Evolutionary conservation across 768 basidiomycete species (phyloP), one percentile per base, ranked within the genome.

Genomic region (Tulasnella calospora): DNA sequence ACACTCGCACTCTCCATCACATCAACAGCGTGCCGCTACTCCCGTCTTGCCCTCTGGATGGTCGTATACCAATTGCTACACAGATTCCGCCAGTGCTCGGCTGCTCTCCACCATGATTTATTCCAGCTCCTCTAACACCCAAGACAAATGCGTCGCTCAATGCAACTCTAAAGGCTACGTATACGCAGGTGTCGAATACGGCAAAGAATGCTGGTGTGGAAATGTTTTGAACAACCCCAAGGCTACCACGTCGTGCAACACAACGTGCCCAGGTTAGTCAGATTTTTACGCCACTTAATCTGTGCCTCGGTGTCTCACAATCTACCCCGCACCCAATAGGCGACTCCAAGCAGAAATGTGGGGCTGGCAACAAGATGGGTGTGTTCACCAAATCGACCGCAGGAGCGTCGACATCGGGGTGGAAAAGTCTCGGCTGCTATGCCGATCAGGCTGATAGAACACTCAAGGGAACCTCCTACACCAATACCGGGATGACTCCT

Each of bases 121-220:
- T 41, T 46, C 33, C 70, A 40, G 70, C 41, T 41, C 78, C 3
- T 10, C 79, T 13, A 73, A 77, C 33, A 44, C 78, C 33, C 76
- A 40, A 15, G n/a, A 47, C 17, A 33, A 15, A 15, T 79, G 79
- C 47, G 77, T 46, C 27, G 74, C 79, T 47, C 17, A 27, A n/a
- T 80, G 79, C 41, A 40, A 79, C 38, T 17, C 23, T 10, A 0
- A 30, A 47, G 78, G 78, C n/a, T 80, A 38, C 55, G 51, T 35
- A 6, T 80, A 71, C 35, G 79, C 79, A 17, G 79, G 78, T 38
- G 69, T 79, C 47, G 4, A 79, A 41, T 80, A 41, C 36, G 79
- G 78, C 35, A n/a, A 55, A 19, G 79, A 80, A 46, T 80, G 79
- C 40, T 80, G 79, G 79, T 80, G 79, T 46, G 79, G 79, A 40